These are phyloP conservation scores for Piper betle DNA, from an alignment of 164 flowering plant genomes.

Conservation along the genomic window DNA sequence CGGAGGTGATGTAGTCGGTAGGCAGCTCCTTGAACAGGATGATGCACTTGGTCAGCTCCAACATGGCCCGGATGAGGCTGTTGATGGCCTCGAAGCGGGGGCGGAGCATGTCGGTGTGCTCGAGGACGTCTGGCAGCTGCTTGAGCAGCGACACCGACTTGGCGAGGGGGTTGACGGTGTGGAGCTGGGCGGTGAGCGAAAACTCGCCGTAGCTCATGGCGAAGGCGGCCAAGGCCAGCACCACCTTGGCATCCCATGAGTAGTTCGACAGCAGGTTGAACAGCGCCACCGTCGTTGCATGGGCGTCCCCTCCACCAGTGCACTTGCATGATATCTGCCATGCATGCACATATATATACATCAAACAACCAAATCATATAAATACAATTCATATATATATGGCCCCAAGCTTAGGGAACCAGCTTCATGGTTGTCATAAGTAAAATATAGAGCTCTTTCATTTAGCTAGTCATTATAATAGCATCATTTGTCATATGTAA, in stretches of 20 bases:
- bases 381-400: too few species aligned
- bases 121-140: constrained; percentile 41
- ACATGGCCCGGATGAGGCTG: constrained; percentile 21
- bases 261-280: constrained; percentile 27
- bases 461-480: too few species aligned
- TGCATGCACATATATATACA: too few species aligned
- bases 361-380: too few species aligned
- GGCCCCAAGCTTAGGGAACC: too few species aligned
- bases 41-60: constrained; percentile 35
- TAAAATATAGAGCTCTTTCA: too few species aligned
- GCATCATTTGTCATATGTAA: too few species aligned
- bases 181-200: constrained; percentile 33
- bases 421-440: too few species aligned
- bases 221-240: constrained; percentile 32
- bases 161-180: constrained; percentile 28
- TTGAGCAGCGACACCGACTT: constrained; percentile 33
- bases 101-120: constrained; percentile 20
- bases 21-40: constrained; percentile 39
- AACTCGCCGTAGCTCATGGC: constrained; percentile 38
- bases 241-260: constrained; percentile 45
- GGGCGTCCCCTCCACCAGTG: constrained; percentile 48
- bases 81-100: constrained; percentile 33
- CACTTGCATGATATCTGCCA: constrained; percentile 59
- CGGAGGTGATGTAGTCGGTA: constrained; percentile 19
- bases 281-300: constrained; percentile 33